Percentiles rank a stretch among this genome's conserved stretches.
phyloP scores from a whole-genome alignment of 1,284 basidiomycete genomes.

The Trametes pubescens region DNA sequence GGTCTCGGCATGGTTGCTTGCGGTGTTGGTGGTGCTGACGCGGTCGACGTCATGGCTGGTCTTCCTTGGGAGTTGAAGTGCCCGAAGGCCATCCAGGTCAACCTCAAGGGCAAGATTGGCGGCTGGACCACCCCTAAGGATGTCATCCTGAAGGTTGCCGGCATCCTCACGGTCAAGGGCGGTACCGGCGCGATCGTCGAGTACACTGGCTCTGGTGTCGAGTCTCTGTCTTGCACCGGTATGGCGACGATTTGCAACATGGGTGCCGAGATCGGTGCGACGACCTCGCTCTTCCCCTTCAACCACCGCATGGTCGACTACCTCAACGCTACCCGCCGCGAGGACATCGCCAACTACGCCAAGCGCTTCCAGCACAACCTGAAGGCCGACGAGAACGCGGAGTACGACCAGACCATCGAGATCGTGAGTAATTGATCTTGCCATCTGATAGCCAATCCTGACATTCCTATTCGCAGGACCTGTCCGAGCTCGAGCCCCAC shows the following conservation, averaged over 20 bases:
- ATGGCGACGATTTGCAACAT: constrained; percentile 99
- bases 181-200: constrained; percentile 98
- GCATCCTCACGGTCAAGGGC: constrained; percentile 97
- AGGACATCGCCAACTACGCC: constrained; percentile 91
- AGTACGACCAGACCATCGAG: constrained; percentile 95
- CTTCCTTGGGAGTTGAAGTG: constrained; percentile 99
- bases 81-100: constrained; percentile 98
- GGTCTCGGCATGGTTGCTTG: constrained; percentile 99
- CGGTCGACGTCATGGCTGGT: constrained; percentile 98
- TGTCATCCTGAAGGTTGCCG: constrained; percentile 97
- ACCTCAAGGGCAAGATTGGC: constrained; percentile 92
- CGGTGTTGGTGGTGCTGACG: constrained; percentile 99
- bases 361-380: constrained; percentile 93
- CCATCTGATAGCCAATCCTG: constrained; percentile 4
- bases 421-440: constrained; percentile 64
- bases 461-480: constrained; percentile 65
- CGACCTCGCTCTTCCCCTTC: constrained; percentile 99
- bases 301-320: constrained; percentile 95
- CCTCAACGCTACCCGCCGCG: constrained; percentile 92
- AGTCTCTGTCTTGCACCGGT: constrained; percentile 97
- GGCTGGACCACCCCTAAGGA: constrained; percentile 99
- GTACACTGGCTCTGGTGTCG: constrained; percentile 93
- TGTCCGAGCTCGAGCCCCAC: constrained; percentile 97
- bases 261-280: constrained; percentile 99
- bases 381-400: constrained; percentile 86